Percentiles rank a stretch among this genome's conserved stretches.
Conservation (phyloP, 495 filamentous ascomycete species). For the Aspergillus leporis region DNA sequence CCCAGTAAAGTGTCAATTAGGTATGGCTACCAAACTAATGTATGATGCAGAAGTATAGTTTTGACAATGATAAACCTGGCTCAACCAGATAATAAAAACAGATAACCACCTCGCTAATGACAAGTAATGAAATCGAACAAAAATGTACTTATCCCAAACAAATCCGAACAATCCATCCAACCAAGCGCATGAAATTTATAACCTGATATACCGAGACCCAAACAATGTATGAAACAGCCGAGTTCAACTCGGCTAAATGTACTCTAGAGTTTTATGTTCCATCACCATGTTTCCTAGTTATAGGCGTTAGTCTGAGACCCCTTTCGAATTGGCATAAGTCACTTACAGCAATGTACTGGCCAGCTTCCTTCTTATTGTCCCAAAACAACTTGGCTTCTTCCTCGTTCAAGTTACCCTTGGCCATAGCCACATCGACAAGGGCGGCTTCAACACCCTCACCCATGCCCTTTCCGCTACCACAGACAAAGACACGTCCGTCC, state of each 20-base stretch:
- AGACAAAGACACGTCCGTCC: constrained; percentile 93
- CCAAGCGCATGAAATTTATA: background rate
- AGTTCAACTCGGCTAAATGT: constrained; percentile 7
- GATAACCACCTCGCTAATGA: constrained; percentile 34
- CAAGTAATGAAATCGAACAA: constrained; percentile 1
- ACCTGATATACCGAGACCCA: constrained; percentile 3
- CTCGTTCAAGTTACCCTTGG: constrained; percentile 71
- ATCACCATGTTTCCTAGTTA: constrained; percentile 42
- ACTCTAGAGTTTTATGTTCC: background rate
- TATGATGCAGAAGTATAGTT: constrained; percentile 9
- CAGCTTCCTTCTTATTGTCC: constrained; percentile 77
- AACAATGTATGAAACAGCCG: background rate
- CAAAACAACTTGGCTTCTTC: constrained; percentile 78
- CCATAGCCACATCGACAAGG: constrained; percentile 76
- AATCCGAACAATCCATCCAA: constrained; percentile 3
- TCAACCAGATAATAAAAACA: constrained; percentile 12
- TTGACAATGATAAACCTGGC: constrained; percentile 12
- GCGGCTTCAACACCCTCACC: constrained; percentile 91
- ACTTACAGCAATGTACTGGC: constrained; percentile 86
- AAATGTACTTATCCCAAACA: background rate
- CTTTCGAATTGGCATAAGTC: background rate
- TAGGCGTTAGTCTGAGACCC: constrained; percentile 10
- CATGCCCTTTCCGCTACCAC: constrained; percentile 93
- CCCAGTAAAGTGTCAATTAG: constrained; percentile 10
- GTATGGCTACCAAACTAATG: constrained; percentile 21